Evolutionary conservation across 2,329 filamentous ascomycete genomes (phyloP), one percentile per base, ranked within the genome.

Genomic region (Aureobasidium zeae): DNA sequence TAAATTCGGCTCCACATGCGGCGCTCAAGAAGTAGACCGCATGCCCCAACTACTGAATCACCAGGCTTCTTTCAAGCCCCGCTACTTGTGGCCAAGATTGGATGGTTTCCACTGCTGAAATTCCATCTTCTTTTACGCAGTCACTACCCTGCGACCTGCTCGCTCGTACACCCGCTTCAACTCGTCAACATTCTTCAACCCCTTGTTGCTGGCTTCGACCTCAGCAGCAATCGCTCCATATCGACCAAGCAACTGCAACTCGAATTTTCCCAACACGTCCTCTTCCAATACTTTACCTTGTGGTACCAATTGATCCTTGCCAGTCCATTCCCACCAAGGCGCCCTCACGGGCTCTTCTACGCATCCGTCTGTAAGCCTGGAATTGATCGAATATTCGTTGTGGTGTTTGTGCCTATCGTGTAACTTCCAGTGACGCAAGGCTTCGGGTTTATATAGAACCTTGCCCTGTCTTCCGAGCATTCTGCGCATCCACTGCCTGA

Each of bases 371-470:
- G 22, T 32, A 15, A 38, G 30, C 32, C 15, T 30, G 22, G 39
- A 34, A 17, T 49, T 45, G 45, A 49, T 39, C 5, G 45, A 29
- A 13, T 35, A 45, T 13, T 45, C 41, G 36, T 49, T 42, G 16
- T 49, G 48, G 31, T 42, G 30, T 10, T 48, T 41, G 38, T 58
- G 55, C 2, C 54, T 57, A 37, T 61, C 60, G 2, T 52, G 46
- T 1, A 63, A 49, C 22, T 47, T 46, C 60, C 60, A 63, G 16
- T 53, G 53, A 12, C 54, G 34, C 7, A 63, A 45, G 33, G 45
- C 15, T 44, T 46, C 21, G 44, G 47, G 44, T 45, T 51, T 25
- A 48, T 52, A 29, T 47, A 49, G 26, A 13, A 33, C 21, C 32
- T 29, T 30, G 6, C 26, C 30, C 5, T 26, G 39, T 6, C 44